Conservation (phyloP, 2,329 filamentous ascomycete genomes). For the Aureobasidium uvarum region DNA sequence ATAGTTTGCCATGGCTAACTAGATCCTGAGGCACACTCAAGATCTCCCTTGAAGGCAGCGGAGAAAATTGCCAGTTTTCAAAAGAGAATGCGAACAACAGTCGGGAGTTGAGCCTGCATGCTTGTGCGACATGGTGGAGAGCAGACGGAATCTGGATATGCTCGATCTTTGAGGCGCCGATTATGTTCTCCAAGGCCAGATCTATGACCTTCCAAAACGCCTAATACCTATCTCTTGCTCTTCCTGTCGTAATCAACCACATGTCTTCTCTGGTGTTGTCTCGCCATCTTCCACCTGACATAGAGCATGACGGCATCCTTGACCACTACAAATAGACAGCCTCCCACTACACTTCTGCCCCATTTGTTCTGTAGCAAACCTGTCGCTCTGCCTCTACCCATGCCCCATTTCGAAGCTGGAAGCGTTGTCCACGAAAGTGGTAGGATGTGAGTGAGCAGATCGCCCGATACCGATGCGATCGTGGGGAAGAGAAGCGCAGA, state of each 20-base stretch:
- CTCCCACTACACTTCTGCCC: constrained; percentile 85
- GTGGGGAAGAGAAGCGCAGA: constrained; percentile 77
- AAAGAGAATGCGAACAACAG: too few relatives aligned
- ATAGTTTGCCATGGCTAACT: too few relatives aligned
- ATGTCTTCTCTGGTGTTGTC: constrained; percentile 47
- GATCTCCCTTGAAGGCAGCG: too few relatives aligned
- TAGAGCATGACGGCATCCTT: constrained; percentile 67
- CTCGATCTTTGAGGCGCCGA: too few relatives aligned
- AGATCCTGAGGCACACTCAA: too few relatives aligned
- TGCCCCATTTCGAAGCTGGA: constrained; percentile 29
- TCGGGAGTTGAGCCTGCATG: too few relatives aligned
- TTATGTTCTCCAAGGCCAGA: too few relatives aligned
- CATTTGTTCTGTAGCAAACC: constrained; percentile 79
- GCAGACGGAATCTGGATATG: too few relatives aligned
- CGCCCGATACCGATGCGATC: constrained; percentile 75
- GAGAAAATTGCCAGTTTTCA: too few relatives aligned
- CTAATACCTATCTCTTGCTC: neutral
- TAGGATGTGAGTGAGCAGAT: constrained; percentile 65
- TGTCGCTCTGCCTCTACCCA: constrained; percentile 45
- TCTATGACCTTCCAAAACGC: neutral
- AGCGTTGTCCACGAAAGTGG: constrained; percentile 65
- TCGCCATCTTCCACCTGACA: constrained; percentile 53
- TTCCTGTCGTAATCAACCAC: constrained; percentile 45
- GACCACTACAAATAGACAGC: constrained; percentile 81
- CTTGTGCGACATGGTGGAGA: too few relatives aligned